Evolutionary conservation across 2,329 filamentous ascomycete species (phyloP), one percentile per base, ranked within the genome.

Genomic region (Phaeosphaeria sp.): DNA sequence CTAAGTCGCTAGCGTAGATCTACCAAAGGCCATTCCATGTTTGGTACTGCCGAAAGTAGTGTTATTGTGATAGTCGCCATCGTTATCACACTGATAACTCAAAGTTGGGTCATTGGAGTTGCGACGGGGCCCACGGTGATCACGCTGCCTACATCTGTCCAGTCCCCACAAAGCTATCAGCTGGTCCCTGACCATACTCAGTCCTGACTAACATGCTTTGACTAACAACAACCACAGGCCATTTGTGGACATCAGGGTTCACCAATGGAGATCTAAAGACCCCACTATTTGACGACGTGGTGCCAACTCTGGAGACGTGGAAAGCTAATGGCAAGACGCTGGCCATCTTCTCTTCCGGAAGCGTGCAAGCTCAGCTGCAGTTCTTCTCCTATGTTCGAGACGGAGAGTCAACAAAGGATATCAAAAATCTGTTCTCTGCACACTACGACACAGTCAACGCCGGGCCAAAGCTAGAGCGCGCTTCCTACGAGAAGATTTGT

Each of bases 321-420:
- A 81, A 84, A 53, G 73, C 77, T 17, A 75, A 80, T 27, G 84
- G 83, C 24, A 80, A 86, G 60, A 83, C 67, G 9, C 71, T 93
- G 63, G 86, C 90, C 67, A 93, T 95, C 71, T 95, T 93, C 79
- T 93, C 90, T 3, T 93, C 90, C 13, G 91, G 91, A 30, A 93
- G 90, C 21, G 89, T 94, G 6, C 84, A 89, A 20, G 91, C 91
- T 15, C 91, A 95, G 81, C 91, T 92, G 78, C 81, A 94, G 60
- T 84, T 94, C 61, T 94, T 94, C 77, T 82, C 83, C 59, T 87
- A 93, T 68, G 78, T 82, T 27, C 53, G 71, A 51, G 65, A 72
- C 46, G 72, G 72, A 27, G 52, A 65, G 21, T 66, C 58, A 4
- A 76, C 84, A 7, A 78, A 83, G 58, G 76, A 79, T 49, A 65